Evolutionary conservation across 2,329 filamentous ascomycete genomes (phyloP), one percentile per base, ranked within the genome.

Genomic region (Penicillium oxalicum): DNA sequence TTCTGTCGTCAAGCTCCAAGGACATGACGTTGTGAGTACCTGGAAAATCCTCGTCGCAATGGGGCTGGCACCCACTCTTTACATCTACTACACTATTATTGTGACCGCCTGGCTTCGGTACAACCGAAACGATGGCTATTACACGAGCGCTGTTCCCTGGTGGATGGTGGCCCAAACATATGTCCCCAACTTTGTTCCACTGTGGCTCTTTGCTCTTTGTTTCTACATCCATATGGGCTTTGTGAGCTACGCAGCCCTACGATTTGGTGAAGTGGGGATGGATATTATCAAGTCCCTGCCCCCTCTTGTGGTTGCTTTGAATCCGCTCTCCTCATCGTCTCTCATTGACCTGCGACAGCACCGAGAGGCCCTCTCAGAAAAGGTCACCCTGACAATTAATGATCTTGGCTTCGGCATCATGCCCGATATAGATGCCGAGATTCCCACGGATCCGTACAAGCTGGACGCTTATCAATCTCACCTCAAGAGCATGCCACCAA

Each of bases 231-330:
- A 91, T 57, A 95, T 95, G 75, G 84, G 89, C 6, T 79, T 82
- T 29, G 85, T 95, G 60, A 95, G 91, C 0, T 95, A 93, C 66
- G 89, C 88, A 2, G 88, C 91, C 9, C 81, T 97, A 42, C 84
- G 91, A 12, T 93, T 95, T 55, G 91, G 91, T 34, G 91, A 97
- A 72, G 86, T 94, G 9, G 91, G 90, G 44, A 95, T 97, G 89
- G 91, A 97, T 65, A 95, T 97, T 46, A 76, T 91, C 74, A 96
- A 96, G 71, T 95, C 90, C 1, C 78, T 97, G 11, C 81, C 88
- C 8, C 91, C 91, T 6, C 80, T 97, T 9, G 74, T 94, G 35
- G 77, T 95, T 37, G 91, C 88, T 56, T 78, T 96, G 59, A 85
- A 86, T 60, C 91, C 91, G 3, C 81, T 83, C 4, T 90, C 87